phyloP scores from a whole-genome alignment of 2,329 filamentous ascomycete genomes.

The Colletotrichum sp. region DNA sequence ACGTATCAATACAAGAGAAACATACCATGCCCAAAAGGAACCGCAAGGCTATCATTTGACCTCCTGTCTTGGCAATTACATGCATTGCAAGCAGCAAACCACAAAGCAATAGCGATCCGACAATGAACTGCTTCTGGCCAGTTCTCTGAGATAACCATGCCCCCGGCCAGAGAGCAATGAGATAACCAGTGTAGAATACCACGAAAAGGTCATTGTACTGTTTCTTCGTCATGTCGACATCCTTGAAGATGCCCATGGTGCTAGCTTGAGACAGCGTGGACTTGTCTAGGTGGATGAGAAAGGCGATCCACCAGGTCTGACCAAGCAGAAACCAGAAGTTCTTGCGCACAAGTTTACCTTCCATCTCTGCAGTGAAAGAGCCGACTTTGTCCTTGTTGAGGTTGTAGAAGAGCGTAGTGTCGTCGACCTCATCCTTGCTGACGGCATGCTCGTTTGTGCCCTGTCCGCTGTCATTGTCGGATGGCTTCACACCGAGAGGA shows the following conservation, averaged over 20 bases:
- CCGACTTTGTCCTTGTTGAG: constrained; percentile 20
- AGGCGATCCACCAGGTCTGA: constrained; percentile 21
- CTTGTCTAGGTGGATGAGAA: constrained; percentile 29
- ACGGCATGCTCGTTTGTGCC: not conserved
- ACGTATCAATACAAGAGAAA: not conserved
- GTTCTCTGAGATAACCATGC: constrained; percentile 24
- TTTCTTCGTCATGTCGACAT: constrained; percentile 24
- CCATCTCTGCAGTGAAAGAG: constrained; percentile 7
- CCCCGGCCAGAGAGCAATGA: constrained; percentile 27
- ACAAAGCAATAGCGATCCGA: constrained; percentile 24
- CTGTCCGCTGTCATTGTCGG: not conserved
- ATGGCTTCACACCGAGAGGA: not conserved
- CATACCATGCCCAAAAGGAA: constrained; percentile 27
- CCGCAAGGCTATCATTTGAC: constrained; percentile 24
- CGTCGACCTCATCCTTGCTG: constrained; percentile 23
- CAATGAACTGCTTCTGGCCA: constrained; percentile 27
- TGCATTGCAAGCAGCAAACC: constrained; percentile 26
- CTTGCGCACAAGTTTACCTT: constrained; percentile 18
- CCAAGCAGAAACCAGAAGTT: constrained; percentile 27
- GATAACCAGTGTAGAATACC: constrained; percentile 26
- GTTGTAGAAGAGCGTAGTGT: constrained; percentile 27
- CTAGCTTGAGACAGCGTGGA: constrained; percentile 26
- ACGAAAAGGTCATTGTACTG: constrained; percentile 26
- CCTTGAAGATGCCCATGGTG: constrained; percentile 29
- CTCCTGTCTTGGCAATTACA: constrained; percentile 23